A percentile compares a stretch with the other conserved stretches of the same genome.
Conservation (phyloP, 768 basidiomycete species). For the Kwoniella pini region DNA sequence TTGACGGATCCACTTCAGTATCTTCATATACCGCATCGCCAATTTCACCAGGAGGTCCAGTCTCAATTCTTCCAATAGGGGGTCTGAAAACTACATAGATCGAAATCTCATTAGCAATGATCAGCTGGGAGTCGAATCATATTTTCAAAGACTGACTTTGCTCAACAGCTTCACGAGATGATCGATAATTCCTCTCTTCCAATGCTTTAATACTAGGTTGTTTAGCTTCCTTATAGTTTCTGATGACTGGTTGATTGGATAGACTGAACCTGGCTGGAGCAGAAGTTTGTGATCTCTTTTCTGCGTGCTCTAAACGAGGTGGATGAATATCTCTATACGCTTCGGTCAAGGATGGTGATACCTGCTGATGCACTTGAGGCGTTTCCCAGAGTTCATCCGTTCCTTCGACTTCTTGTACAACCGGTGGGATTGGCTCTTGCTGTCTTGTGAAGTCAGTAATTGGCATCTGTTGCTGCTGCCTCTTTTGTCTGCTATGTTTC, state of each 20-base stretch:
- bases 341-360: not conserved
- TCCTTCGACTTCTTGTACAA: too few species aligned
- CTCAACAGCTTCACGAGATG: not conserved
- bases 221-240: not conserved
- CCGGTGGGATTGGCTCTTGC: too few species aligned
- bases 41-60: not conserved
- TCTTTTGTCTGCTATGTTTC: not conserved
- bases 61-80: not conserved
- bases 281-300: not conserved
- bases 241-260: not conserved
- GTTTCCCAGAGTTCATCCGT: too few species aligned
- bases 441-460: not conserved
- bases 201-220: slow-evolving; percentile 4
- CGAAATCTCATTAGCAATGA: not conserved
- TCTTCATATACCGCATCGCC: not conserved
- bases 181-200: not conserved
- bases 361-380: too few species aligned
- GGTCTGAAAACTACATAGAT: not conserved
- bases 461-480: not conserved
- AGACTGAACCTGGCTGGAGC: not conserved
- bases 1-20: not conserved
- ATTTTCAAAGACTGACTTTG: not conserved
- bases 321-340: slow-evolving; percentile 5
- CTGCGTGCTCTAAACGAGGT: not conserved
- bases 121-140: not conserved